Evolutionary conservation across 108 stramenopile genomes (phyloP), one percentile per base, ranked within the genome.

Genomic region (Cyclostephanos tholiformis): DNA sequence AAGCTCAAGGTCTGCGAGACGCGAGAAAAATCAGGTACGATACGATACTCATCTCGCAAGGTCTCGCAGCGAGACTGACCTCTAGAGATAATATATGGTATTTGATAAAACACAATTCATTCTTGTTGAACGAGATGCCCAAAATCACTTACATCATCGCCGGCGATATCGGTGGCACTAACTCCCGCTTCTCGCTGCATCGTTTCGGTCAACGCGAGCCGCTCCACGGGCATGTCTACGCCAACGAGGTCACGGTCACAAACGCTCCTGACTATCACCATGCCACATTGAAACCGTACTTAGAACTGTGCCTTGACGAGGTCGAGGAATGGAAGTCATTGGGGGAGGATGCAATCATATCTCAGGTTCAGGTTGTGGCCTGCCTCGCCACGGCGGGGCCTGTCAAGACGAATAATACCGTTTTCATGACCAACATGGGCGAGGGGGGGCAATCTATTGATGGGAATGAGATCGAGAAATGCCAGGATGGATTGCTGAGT

Each of bases 331-430:
- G 77, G 77, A 74, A 71, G 79, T 64, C 65, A 10, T 14, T 72
- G 26, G 70, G 67, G 44, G 65, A 38, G 46, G 60, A 63, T 9
- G 36, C 61, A 22, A 60, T 79, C 46, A 51, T 49, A 35, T 55
- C 52, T 26, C 46, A 60, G 30, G 30, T 80, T 19, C 57, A 79
- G 59, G 86, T 89, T 58, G 75, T 94, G 19, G 93, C 86, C 0
- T 97, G 95, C 71, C 65, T 99, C 57, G 98, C 98, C 27, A 82
- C 88, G 63, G 98, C 98, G 20, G 98, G 98, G 20, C 92, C 97
- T 4, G 98, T 99, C 41, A 76, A 65, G 41, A n/a, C 81, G 19
- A 86, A 95, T 75, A 92, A 89, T 64, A 72, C 83, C 13, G 88
- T 89, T 6, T 69, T 78, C 52, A 89, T 97, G 88, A 93, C 89